Base-by-base conservation (phyloP, 768 basidiomycete species). In the Mycena venus region DNA sequence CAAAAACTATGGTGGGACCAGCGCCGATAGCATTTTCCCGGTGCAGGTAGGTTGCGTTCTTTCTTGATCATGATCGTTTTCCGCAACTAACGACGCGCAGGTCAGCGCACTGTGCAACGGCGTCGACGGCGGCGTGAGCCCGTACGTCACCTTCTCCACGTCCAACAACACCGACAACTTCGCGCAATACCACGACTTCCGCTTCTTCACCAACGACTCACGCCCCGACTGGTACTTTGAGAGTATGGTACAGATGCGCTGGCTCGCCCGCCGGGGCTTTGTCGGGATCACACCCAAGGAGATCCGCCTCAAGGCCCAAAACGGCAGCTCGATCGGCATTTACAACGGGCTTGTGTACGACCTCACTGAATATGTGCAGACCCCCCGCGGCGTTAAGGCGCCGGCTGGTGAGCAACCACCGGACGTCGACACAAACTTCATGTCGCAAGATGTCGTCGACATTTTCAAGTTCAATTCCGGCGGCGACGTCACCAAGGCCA, bases 181-280 rank as follows among this genome's bases (percentile, higher is more conserved):
- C 78, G 87, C 94, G 0, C 87, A 91, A 78, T 99, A 99, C 82
- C 98, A 99, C 82, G 98, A 99, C 81, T 99, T 99, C 91, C 94
- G 98, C 21, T 93, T 93, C 0, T 92, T 88, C 80, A 94, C 93
- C 40, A 94, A 92, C 72, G 98, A 99, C 79, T 93, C 94, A 0
- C 91, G 98, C 11, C 98, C 98, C 0, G 98, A 99, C 80, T 99
- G 98, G 98, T 99, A 99, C 83, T 97, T 95, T 77, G 94, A 99
- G 85, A 88, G 87, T 72, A 99, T 99, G 98, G 94, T 95, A 3
- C 82, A 90, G 80, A 93, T 99, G 94, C 94, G 98, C 9, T 98
- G 94, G 87, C 93, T 91, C 65, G 91, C 91, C 77, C 94, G 98
- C 47, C 90, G 92, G 47, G 98, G 98, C 0, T 99, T 97, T 81